These are phyloP conservation scores for Kwoniella sp. DNA, from an alignment of 768 basidiomycete genomes.

Conservation along the genomic window DNA sequence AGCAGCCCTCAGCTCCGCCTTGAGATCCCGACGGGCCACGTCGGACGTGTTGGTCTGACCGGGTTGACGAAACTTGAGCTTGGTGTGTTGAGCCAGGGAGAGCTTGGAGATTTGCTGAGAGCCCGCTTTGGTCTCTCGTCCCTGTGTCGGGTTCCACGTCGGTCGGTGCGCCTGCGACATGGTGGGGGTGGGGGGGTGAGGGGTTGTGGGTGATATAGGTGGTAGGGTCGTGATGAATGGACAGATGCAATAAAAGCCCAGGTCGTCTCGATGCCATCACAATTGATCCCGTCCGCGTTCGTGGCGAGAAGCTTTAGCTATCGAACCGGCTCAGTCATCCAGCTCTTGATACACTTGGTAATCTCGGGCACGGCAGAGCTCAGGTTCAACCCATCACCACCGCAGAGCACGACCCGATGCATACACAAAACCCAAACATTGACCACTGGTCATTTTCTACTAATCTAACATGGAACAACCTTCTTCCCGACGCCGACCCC, in stretches of 20 bases:
- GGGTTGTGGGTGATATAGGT: background rate
- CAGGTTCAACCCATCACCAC: no score
- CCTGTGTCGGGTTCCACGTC: slow-evolving; percentile 91
- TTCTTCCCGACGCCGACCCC: background rate
- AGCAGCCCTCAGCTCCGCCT: slow-evolving; percentile 74
- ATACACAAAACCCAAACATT: slow-evolving; percentile 11
- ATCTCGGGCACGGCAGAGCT: no score
- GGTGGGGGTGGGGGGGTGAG: background rate
- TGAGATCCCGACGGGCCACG: slow-evolving; percentile 71
- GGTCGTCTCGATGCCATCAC: no score
- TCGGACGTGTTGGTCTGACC: slow-evolving; percentile 81
- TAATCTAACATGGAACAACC: background rate
- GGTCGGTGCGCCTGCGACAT: slow-evolving; percentile 51
- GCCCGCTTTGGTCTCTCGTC: slow-evolving; percentile 82
- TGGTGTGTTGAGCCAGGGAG: slow-evolving; percentile 92
- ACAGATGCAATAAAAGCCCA: no score
- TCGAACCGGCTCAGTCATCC: no score
- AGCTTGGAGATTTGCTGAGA: slow-evolving; percentile 88
- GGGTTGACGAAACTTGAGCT: slow-evolving; percentile 94
- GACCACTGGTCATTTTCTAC: background rate
- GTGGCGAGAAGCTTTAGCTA: no score
- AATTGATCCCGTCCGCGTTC: no score
- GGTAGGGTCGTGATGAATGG: background rate
- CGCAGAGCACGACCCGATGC: no score
- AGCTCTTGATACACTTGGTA: no score